Evolutionary conservation across 2,329 filamentous ascomycete species (phyloP).

Genomic region (Colletotrichum noveboracense): DNA sequence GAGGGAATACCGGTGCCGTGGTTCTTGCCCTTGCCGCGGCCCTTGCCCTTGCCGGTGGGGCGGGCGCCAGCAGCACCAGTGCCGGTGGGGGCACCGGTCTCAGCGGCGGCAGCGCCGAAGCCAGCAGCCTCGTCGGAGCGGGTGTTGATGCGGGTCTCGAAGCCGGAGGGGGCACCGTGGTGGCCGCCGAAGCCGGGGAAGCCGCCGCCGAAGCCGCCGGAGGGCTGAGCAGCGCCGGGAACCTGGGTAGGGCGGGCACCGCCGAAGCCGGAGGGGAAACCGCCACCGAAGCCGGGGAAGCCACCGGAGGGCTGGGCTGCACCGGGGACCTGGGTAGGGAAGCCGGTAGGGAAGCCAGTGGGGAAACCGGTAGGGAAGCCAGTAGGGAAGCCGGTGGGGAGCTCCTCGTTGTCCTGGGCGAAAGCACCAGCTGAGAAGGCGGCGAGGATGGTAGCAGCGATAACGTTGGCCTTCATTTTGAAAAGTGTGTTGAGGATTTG

Average conservation of each 20-base stretch:
- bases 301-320: conserved; percentile 14
- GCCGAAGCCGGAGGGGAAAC: neutral
- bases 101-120: neutral
- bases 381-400: conserved; percentile 1
- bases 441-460: conserved; percentile 15
- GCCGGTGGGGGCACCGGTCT: neutral
- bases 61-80: neutral
- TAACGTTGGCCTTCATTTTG: conserved; percentile 19
- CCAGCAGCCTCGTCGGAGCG: neutral
- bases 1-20: conserved; percentile 7
- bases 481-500: neutral
- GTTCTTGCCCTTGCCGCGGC: neutral
- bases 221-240: conserved; percentile 8
- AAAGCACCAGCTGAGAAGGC: conserved; percentile 11
- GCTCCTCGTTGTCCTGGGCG: neutral
- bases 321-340: conserved; percentile 6
- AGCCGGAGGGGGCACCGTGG: conserved; percentile 1
- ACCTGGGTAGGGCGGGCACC: conserved; percentile 5
- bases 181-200: conserved; percentile 5
- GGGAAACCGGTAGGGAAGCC: conserved; percentile 8
- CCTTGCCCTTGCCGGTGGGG: conserved; percentile 8
- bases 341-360: neutral
- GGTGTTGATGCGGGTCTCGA: conserved; percentile 9
- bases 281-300: neutral
- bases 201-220: conserved; percentile 1